Base-by-base conservation (phyloP, 2,329 filamentous ascomycete genomes). In the Exophiala dermatitidis region DNA sequence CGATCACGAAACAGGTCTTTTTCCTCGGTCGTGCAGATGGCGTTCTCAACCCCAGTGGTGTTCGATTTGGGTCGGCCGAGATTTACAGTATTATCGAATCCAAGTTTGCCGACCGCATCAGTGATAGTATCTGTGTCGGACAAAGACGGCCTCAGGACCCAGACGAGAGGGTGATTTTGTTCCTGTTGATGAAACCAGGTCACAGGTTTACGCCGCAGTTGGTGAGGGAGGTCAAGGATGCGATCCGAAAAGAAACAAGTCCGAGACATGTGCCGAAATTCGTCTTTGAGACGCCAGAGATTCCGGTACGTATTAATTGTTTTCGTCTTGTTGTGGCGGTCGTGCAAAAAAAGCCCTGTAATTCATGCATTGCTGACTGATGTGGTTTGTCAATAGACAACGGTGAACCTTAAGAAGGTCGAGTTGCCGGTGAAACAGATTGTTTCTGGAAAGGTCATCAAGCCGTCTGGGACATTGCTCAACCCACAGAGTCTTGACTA, bases 1-100 rank as follows among this genome's bases (percentile, higher is more conserved):
- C 86, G 0, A 60, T 70, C 3, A 90, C 86, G 1, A 78, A 81
- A 4, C 78, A 81, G 50, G 66, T 89, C 4, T 67, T 79, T 8
- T 84, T 90, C 60, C 76, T 88, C 0, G 86, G 86, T 1, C 77
- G 86, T 1, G 84, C 82, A 1, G 61, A 65, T 40, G 62, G 61
- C 26, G 62, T 63, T 41, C 48, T 62, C 9, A 98, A 98, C 67
- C 93, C 93, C 0, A 82, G 85, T 0, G 93, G 93, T 2, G 89
- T 98, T 12, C 78, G 91, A 0, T 97, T 98, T 66, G 91, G 91
- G 3, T 90, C 84, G 32, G 90, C 91, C 0, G 93, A 98, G 74
- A 95, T 98, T 19, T 97, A 97, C 71, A 96, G 95, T 67, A 77
- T 96, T n/a, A 73, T 97, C 30, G 68, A 69, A 34, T 63, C 64